Base-by-base conservation (phyloP, 2,329 filamentous ascomycete species). In the Fusarium bulbicola region DNA sequence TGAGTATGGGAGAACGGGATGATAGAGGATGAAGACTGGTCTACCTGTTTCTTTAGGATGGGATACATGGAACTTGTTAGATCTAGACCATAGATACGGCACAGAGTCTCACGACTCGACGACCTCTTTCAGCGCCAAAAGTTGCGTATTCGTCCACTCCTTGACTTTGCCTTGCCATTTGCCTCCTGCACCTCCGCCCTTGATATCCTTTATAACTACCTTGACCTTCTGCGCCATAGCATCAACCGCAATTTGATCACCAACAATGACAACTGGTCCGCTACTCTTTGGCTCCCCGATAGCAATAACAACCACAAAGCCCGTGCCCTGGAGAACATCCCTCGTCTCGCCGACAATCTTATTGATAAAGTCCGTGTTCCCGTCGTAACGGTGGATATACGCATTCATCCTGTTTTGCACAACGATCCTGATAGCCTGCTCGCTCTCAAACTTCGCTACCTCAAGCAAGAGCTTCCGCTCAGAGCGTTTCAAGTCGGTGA, bases 101-200 rank as follows among this genome's bases (percentile, higher is more conserved):
- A 43, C 4, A 34, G 47, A 34, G 39, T 32, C n/a, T 65, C 68
- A 74, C 4, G 52, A 63, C 39, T 76, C 70, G 16, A 76, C 67
- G 6, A 69, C 40, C n/a, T 59, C 64, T 24, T 75, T 76, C 34
- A 81, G 39, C 9, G 68, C 59, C 3, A 72, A 42, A 32, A 81
- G n/a, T 6, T 75, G 71, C 6, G 64, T 70, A 28, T 72, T 77
- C 6, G 73, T 70, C 79, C 79, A 81, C 8, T 74, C 70, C 5
- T 61, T 50, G 0, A 81, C 79, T 36, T 81, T 81, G 3, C 79
- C 79, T 28, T 81, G 79, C 79, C 79, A 81, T 53, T 78, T 81
- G 3, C 76, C 78, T 0, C 76, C 75, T 3, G 71, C 72, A 9
- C 79, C 79, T 1, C 79, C 79, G 1, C 79, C 79, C 45, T 79